These are phyloP conservation scores for Pyrenophora tritici-repentis DNA, from an alignment of 2,329 filamentous ascomycete genomes.

Conservation along the genomic window DNA sequence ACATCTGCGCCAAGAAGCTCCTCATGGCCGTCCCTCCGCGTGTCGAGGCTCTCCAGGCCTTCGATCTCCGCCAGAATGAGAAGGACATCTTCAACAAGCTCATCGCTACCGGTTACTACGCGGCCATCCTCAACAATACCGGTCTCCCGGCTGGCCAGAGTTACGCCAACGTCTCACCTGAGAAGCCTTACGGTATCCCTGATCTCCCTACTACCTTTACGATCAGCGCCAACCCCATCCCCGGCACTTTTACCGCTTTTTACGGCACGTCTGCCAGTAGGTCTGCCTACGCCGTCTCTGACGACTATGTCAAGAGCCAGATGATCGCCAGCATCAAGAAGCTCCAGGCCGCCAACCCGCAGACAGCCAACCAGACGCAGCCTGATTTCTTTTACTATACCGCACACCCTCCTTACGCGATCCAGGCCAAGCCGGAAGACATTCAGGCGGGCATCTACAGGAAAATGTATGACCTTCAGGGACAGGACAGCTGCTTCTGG, in stretches of 20 bases:
- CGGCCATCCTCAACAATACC: constrained; percentile 46
- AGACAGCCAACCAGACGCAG: constrained; percentile 2
- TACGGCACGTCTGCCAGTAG: neutral
- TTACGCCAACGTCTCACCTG: neutral
- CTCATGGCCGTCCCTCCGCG: constrained; percentile 52
- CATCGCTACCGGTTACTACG: constrained; percentile 48
- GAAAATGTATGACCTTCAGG: constrained; percentile 31
- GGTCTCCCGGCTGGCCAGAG: constrained; percentile 37
- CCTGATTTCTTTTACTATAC: neutral
- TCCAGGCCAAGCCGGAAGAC: neutral
- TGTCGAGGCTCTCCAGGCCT: constrained; percentile 41
- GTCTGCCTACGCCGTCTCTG: constrained; percentile 20
- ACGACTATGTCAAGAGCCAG: constrained; percentile 18
- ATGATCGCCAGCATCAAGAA: neutral
- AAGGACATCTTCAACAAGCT: constrained; percentile 47
- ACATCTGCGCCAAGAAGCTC: constrained; percentile 49
- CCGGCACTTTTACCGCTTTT: neutral
- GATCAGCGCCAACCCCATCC: neutral
- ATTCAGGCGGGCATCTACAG: constrained; percentile 24
- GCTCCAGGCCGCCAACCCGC: constrained; percentile 20
- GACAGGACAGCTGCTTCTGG: constrained; percentile 25
- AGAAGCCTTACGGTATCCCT: neutral
- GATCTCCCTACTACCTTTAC: neutral
- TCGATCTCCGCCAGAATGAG: constrained; percentile 48
- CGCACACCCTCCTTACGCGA: constrained; percentile 2